Evolutionary conservation across 1,139 yeast genomes (phyloP), one percentile per base, ranked within the genome.

Genomic region (Ogataea hybrid): DNA sequence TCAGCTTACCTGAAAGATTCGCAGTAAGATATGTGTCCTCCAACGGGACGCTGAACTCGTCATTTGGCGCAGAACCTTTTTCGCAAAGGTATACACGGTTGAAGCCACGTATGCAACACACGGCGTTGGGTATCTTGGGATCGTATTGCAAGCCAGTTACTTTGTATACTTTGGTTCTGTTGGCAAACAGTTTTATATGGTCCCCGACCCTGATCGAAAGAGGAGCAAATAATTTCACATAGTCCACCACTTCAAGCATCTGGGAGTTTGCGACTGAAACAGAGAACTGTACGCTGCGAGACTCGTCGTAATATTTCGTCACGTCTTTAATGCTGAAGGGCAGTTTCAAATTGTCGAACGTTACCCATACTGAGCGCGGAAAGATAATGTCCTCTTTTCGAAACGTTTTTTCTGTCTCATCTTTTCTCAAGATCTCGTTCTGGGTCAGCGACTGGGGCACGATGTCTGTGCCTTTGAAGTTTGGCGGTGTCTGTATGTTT

Each of bases 51-150:
- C 27, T 25, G 6, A 38, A 18, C 33, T 51, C 53, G 6, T 39
- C 36, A 2, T 23, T 12, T 23, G 17, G n/a, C 32, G 3, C 32
- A 20, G 7, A 28, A 27, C 9, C 21, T 58, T 44, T 35, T 11
- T 62, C 63, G 42, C 57, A 62, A 6, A 73, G 58, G 47, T 67
- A 57, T 2, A 77, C 71, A 3, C 68, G 58, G 56, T 79, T 79
- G 54, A 67, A 81, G 0, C 88, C 88, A 52, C 87, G 62, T 42
- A 79, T 66, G 53, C 87, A 81, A 32, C 66, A 58, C 5, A 80
- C 70, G 0, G 52, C 44, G 11, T 44, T 46, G 1, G 53, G 40
- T 2, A 33, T 8, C 2, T 17, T 39, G 10, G 36, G 22, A 35
- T 51, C 47, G 37, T 64, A 56, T 31, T 65, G 62, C 29, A 81